phyloP scores from a whole-genome alignment of 1,284 basidiomycete species.

The Rhizopogon parksii region DNA sequence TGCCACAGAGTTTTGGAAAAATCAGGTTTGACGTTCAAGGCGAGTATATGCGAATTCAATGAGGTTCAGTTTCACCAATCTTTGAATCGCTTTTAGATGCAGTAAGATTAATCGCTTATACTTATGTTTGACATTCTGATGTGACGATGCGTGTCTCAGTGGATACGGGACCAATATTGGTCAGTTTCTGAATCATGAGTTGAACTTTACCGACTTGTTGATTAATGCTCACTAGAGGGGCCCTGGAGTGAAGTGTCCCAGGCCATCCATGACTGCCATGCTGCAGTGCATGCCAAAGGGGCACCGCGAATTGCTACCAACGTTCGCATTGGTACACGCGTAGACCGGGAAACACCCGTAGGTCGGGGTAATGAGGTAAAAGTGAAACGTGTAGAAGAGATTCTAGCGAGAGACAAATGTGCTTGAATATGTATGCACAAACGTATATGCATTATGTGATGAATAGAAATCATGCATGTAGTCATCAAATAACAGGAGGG shows the following conservation, averaged over 20 bases:
- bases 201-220: neutral
- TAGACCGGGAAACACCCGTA: slow-evolving; percentile 56
- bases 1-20: slow-evolving; percentile 77
- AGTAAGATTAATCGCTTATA: slow-evolving; percentile 42
- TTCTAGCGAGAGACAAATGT: slow-evolving; percentile 43
- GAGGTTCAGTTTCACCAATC: slow-evolving; percentile 7
- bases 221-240: slow-evolving; percentile 47
- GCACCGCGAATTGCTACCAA: slow-evolving; percentile 76
- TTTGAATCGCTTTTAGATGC: slow-evolving; percentile 46
- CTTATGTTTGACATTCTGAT: slow-evolving; percentile 7
- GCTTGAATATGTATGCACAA: slow-evolving; percentile 2
- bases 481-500: slow-evolving; percentile 39
- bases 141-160: slow-evolving; percentile 33
- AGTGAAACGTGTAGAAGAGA: slow-evolving; percentile 72
- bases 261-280: slow-evolving; percentile 83
- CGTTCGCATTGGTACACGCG: slow-evolving; percentile 86
- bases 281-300: slow-evolving; percentile 76
- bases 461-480: neutral
- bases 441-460: neutral
- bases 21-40: slow-evolving; percentile 77
- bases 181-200: slow-evolving; percentile 18
- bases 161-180: slow-evolving; percentile 90
- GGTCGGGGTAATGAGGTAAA: slow-evolving; percentile 76
- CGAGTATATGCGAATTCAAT: slow-evolving; percentile 26
- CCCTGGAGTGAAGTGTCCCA: slow-evolving; percentile 77